A percentile compares a stretch with the other conserved stretches of the same genome.
These are phyloP conservation scores for Boletus pseudo-olivaceus DNA, from an alignment of 768 basidiomycete species.

Conservation along the genomic window DNA sequence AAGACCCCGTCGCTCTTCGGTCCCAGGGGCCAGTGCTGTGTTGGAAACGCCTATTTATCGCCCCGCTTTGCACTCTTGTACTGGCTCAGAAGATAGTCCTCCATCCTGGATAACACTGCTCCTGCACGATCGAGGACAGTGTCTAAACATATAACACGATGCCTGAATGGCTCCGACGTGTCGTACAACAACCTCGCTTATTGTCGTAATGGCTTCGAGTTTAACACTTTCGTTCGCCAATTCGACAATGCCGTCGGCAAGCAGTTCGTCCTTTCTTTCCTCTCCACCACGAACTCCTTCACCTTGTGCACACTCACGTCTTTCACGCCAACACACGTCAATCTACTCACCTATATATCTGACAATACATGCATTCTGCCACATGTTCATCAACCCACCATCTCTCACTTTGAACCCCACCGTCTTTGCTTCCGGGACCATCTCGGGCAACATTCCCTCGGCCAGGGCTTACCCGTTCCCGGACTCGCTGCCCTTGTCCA, in stretches of 20 bases:
- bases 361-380: slow-evolving; percentile 26
- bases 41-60: slow-evolving; percentile 7
- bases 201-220: slow-evolving; percentile 11
- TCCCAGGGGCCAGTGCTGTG: slow-evolving; percentile 11
- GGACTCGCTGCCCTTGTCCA: slow-evolving; percentile 19
- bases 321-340: slow-evolving; percentile 20
- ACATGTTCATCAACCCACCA: slow-evolving; percentile 26
- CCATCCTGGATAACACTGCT: slow-evolving; percentile 10
- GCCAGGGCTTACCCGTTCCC: slow-evolving; percentile 11
- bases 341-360: slow-evolving; percentile 15
- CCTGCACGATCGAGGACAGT: slow-evolving; percentile 1
- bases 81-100: neutral
- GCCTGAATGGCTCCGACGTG: slow-evolving; percentile 5
- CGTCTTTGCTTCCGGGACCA: slow-evolving; percentile 3
- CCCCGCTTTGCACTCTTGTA: neutral
- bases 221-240: neutral
- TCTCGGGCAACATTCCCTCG: slow-evolving; percentile 4
- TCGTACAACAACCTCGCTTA: slow-evolving; percentile 21
- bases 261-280: slow-evolving; percentile 10
- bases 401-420: slow-evolving; percentile 18
- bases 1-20: slow-evolving; percentile 5
- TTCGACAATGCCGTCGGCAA: slow-evolving; percentile 11
- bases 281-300: slow-evolving; percentile 9
- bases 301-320: slow-evolving; percentile 20
- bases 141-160: slow-evolving; percentile 6